Base-by-base conservation (phyloP, 2,329 filamentous ascomycete genomes). In the Macroventuria anomochaeta region DNA sequence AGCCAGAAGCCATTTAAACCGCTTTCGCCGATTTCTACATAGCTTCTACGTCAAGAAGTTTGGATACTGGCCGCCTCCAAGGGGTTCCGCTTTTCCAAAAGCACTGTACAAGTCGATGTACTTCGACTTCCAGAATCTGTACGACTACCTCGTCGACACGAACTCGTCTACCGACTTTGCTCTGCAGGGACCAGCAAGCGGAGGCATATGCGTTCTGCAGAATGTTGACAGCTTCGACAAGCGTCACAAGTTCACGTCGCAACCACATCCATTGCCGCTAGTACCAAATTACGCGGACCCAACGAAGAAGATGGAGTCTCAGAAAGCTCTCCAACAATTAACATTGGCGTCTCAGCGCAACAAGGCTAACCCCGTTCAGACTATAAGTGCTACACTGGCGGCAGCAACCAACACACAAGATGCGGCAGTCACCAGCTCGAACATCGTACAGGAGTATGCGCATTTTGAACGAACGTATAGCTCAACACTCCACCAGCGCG, bases 121-220 rank as follows among this genome's bases (percentile, higher is more conserved):
- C 33, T 75, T 80, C 28, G 90, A 93, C 59, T 92, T 95, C 59
- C 81, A 85, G 43, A 84, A 82, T 2, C 76, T 93, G 0, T 91
- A 92, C 70, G 80, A 87, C 26, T 86, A 88, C 40, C 78, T 95
- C 0, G 88, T 88, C 0, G 89, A 95, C 62, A 77, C 79, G 5
- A 76, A 75, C 2, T 84, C 83, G 18, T 82, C 80, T 0, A 70
- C 75, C 3, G 75, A 79, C 10, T 74, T 83, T 31, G 76, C 74
- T n/a, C 80, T 79, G 46, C 81, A 85, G 1, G 76, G 79, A 7
- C 75, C 81, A 18, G 82, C 84, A 0, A 83, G 83, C 38, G 88
- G 87, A 4, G 89, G 88, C 0, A 84, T 92, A 7, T 90, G 88
- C 66, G 84, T 87, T 0, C 73, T 89, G 38, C 88, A 91, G 63